Evolutionary conservation across 2,329 filamentous ascomycete species (phyloP).

Genomic region (Huntiella decipiens): DNA sequence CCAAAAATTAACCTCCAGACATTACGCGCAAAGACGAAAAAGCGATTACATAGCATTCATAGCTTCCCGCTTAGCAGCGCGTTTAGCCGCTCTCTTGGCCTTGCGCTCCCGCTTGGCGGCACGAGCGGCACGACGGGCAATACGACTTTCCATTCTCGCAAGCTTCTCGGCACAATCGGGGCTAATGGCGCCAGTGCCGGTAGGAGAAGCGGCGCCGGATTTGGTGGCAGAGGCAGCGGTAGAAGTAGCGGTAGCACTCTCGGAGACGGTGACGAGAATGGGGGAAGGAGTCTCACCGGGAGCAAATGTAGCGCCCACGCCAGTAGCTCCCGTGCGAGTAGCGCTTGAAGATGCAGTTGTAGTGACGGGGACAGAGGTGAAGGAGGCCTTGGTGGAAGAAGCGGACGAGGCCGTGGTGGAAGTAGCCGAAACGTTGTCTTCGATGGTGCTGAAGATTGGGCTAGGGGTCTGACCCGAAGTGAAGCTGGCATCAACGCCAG

Average conservation of each 20-base stretch:
- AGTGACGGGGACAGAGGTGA: background rate
- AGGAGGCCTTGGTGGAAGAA: background rate
- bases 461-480: constrained; percentile 3
- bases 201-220: background rate
- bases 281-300: constrained; percentile 7
- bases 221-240: background rate
- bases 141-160: background rate
- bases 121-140: background rate
- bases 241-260: background rate
- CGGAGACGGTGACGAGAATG: constrained; percentile 6
- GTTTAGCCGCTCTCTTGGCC: constrained; percentile 4
- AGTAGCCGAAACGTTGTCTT: background rate
- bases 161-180: background rate
- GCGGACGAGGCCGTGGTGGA: background rate
- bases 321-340: background rate
- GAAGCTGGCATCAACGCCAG: constrained; percentile 4
- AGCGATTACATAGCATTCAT: no score
- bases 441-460: constrained; percentile 1
- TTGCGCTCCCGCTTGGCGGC: background rate
- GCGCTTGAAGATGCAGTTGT: background rate
- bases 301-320: constrained; percentile 6
- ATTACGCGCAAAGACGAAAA: no score
- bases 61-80: constrained; percentile 5
- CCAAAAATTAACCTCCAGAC: no score
- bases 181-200: background rate